Evolutionary conservation across 2,329 filamentous ascomycete species (phyloP), one percentile per base, ranked within the genome.

Genomic region (Penicillium sp.): DNA sequence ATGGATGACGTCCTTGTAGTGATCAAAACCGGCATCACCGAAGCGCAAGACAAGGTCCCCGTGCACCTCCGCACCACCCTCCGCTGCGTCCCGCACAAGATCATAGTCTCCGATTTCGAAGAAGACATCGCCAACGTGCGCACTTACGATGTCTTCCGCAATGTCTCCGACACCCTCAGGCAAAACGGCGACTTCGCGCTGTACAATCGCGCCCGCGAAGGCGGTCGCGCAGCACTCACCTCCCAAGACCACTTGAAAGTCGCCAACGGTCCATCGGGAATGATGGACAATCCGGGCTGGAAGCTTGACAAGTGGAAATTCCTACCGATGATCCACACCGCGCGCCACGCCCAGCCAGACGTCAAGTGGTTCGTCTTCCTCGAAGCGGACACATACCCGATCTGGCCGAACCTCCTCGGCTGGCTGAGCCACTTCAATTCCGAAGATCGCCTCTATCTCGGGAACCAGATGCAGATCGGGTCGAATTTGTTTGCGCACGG

Each of bases 71-170:
- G 75, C 50, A 83, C 81, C 1, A 82, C 82, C 0, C 75, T 86
- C 22, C 74, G 75, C 57, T 86, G 83, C 70, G 76, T 83, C 24
- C 79, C 81, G 22, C 73, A 84, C 65, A 81, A 79, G 46, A 74
- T 80, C 51, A 79, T 86, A 61, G 84, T 83, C 67, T 86, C 83
- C 54, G 84, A 86, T 68, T 81, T 79, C 51, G 77, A 79, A 42
- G 78, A 83, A 67, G 67, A 75, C 2, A 78, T 85, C 44, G 72
- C 75, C 8, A 81, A 81, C 29, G 69, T 78, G 45, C 74, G 71
- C 13, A 68, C 83, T 4, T 67, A 81, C 63, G 80, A 84, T 61
- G 79, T 78, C 34, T 74, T 85, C 22, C 73, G 72, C 36, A 73
- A 75, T 21, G 71, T 82, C 42, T 62, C 54, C 44, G 43, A 57